Conservation (phyloP, 306 rosid species). For the Prunus salicina region DNA sequence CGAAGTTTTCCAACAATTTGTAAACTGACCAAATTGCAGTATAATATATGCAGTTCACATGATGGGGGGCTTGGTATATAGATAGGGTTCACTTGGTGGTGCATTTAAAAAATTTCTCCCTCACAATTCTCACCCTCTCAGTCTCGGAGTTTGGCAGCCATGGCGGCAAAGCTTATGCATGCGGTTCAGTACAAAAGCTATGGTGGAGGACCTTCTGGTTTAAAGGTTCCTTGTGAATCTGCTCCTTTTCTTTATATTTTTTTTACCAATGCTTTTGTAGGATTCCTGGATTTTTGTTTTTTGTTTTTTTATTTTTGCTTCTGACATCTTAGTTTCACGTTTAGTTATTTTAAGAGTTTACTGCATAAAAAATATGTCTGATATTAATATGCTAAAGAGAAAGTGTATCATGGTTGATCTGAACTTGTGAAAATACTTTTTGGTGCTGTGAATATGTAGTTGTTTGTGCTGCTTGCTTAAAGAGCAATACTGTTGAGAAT, state of each 20-base stretch:
- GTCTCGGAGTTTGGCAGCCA: slow-evolving; percentile 8
- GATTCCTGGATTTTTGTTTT: background rate
- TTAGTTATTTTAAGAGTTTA: background rate
- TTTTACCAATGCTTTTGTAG: background rate
- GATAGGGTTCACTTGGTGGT: background rate
- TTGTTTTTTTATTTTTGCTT: background rate
- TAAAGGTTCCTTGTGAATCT: slow-evolving; percentile 41
- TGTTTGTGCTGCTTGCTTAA: no score
- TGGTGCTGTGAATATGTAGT: no score
- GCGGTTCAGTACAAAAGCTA: slow-evolving; percentile 58
- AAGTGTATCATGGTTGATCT: no score
- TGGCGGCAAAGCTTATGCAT: slow-evolving; percentile 50
- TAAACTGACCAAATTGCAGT: background rate
- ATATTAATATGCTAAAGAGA: no score
- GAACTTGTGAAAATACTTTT: no score
- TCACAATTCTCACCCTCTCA: background rate
- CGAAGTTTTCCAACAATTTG: background rate
- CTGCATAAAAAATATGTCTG: no score
- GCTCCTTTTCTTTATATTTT: background rate
- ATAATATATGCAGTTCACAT: background rate
- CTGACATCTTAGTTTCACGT: background rate
- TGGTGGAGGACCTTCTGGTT: slow-evolving; percentile 62
- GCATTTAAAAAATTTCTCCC: background rate
- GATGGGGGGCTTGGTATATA: background rate
- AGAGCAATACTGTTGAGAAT: no score